These are phyloP conservation scores for Entomortierella chlamydospora DNA, from an alignment of 192 early-diverging fungal species.

Conservation along the genomic window DNA sequence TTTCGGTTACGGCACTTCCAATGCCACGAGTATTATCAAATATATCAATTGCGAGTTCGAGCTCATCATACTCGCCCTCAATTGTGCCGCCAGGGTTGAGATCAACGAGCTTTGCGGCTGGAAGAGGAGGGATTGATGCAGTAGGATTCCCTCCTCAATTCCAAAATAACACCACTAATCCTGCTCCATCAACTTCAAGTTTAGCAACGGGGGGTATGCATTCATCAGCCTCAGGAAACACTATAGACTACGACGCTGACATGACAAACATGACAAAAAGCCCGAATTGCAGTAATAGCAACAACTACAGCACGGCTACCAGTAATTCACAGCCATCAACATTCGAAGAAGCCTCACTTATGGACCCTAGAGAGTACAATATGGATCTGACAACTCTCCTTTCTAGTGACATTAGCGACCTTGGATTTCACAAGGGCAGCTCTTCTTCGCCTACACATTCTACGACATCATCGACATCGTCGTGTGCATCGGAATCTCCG, in stretches of 20 bases:
- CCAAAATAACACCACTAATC: neutral
- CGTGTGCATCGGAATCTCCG: neutral
- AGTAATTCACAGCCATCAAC: neutral
- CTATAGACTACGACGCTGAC: neutral
- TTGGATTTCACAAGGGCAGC: neutral
- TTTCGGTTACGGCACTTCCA: neutral
- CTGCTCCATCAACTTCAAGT: neutral
- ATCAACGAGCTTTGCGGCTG: too few relatives aligned
- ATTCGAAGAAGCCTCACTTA: neutral
- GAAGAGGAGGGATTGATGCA: neutral
- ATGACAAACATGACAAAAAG: neutral
- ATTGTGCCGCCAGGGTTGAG: neutral
- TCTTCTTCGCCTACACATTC: constrained; percentile 19
- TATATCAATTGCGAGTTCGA: too few relatives aligned
- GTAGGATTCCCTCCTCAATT: neutral
- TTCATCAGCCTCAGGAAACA: too few relatives aligned
- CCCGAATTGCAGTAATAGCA: neutral
- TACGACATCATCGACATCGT: constrained; percentile 12
- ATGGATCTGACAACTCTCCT: constrained; percentile 8
- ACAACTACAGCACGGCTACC: neutral
- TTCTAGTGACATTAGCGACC: neutral
- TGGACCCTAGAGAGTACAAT: neutral
- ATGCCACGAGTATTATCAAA: neutral
- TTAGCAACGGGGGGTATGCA: neutral
- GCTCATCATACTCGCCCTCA: neutral